phyloP scores from a whole-genome alignment of 2,329 filamentous ascomycete genomes.

The Xylaria sp. region DNA sequence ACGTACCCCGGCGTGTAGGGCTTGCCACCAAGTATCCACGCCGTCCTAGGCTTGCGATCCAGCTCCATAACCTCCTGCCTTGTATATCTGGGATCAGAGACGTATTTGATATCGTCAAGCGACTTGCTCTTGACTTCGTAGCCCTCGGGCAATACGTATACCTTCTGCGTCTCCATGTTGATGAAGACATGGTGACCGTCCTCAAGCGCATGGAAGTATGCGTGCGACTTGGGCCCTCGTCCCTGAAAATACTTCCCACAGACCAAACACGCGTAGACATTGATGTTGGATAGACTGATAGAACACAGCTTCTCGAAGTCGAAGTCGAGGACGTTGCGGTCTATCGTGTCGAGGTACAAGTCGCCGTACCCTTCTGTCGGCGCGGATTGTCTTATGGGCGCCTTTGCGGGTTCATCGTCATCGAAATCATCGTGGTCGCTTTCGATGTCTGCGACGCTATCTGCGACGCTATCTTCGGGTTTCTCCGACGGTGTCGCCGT shows the following conservation, averaged over 20 bases:
- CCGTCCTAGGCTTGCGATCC: constrained; percentile 72
- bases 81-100: constrained; percentile 89
- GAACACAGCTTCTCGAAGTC: constrained; percentile 99
- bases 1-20: constrained; percentile 94
- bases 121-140: constrained; percentile 97
- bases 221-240: constrained; percentile 90
- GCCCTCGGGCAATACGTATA: constrained; percentile 92
- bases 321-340: constrained; percentile 92
- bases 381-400: constrained; percentile 75
- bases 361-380: constrained; percentile 92
- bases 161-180: constrained; percentile 93
- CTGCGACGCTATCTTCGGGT: constrained; percentile 48
- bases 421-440: constrained; percentile 56
- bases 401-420: constrained; percentile 53
- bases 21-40: constrained; percentile 83
- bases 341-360: constrained; percentile 96
- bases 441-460: constrained; percentile 51
- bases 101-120: constrained; percentile 97
- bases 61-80: constrained; percentile 82
- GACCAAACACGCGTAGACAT: constrained; percentile 96
- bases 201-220: constrained; percentile 97
- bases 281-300: constrained; percentile 95
- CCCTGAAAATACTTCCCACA: constrained; percentile 99
- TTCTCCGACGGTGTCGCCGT: constrained; percentile 45
- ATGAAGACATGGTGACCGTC: constrained; percentile 97